These are phyloP conservation scores for Cadophora sp. DNA, from an alignment of 2,329 filamentous ascomycete species.

Conservation along the genomic window DNA sequence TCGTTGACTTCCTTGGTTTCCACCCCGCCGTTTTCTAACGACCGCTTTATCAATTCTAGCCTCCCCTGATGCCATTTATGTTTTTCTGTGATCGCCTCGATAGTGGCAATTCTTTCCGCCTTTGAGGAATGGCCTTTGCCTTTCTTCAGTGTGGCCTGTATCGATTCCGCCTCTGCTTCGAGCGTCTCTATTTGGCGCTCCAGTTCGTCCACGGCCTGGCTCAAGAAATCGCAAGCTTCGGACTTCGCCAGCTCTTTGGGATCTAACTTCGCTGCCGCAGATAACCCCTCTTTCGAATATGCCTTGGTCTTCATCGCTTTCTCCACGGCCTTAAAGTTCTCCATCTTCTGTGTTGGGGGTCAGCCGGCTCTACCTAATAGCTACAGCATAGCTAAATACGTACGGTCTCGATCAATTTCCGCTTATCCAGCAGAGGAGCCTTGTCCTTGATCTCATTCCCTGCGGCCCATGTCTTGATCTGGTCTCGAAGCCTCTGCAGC, in stretches of 20 bases:
- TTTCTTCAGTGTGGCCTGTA: slow-evolving; percentile 93
- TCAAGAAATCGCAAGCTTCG: slow-evolving; percentile 86
- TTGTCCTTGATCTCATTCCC: slow-evolving; percentile 99
- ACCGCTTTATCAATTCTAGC: slow-evolving; percentile 87
- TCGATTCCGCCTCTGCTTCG: slow-evolving; percentile 86
- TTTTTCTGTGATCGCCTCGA: slow-evolving; percentile 83
- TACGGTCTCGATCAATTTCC: slow-evolving; percentile 97
- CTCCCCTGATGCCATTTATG: slow-evolving; percentile 98
- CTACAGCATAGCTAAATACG: slow-evolving; percentile 25
- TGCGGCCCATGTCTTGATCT: slow-evolving; percentile 99
- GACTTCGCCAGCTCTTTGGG: slow-evolving; percentile 97
- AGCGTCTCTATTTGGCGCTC: slow-evolving; percentile 91
- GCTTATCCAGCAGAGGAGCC: slow-evolving; percentile 88
- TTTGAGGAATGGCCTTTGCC: slow-evolving; percentile 87
- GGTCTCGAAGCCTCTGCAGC: slow-evolving; percentile 93
- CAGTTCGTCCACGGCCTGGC: slow-evolving; percentile 86
- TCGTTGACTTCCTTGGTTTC: slow-evolving; percentile 87
- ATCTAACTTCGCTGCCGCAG: slow-evolving; percentile 89
- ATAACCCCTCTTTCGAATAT: slow-evolving; percentile 97
- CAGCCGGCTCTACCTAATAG: slow-evolving; percentile 33
- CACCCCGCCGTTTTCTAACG: slow-evolving; percentile 90
- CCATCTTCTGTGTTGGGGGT: slow-evolving; percentile 81
- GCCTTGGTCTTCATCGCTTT: slow-evolving; percentile 99
- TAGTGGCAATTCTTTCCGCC: slow-evolving; percentile 85
- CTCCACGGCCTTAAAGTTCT: slow-evolving; percentile 99